These are phyloP conservation scores for Paxillus rubicundulus DNA, from an alignment of 768 basidiomycete species.

Conservation along the genomic window DNA sequence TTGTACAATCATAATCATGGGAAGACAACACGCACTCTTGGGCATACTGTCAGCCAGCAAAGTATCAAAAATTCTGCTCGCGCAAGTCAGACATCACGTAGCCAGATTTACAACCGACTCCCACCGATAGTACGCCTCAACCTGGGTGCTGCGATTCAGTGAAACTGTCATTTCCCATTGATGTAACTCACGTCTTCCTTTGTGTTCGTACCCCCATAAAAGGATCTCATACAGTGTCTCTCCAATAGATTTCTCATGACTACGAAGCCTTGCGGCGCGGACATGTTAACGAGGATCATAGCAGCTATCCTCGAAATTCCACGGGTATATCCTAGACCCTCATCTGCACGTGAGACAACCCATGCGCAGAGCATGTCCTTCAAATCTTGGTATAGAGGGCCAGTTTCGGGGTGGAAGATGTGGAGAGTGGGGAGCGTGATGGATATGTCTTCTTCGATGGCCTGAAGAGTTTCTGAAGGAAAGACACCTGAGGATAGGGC, in stretches of 20 bases:
- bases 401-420: constrained; percentile 72
- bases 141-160: constrained; percentile 44
- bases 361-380: constrained; percentile 85
- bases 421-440: constrained; percentile 74
- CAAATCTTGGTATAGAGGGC: constrained; percentile 79
- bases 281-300: constrained; percentile 84
- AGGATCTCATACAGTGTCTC: constrained; percentile 80
- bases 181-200: constrained; percentile 72
- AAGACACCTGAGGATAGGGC: constrained; percentile 65
- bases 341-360: constrained; percentile 82
- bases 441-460: constrained; percentile 73
- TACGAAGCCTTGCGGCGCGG: constrained; percentile 69
- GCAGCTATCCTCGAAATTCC: constrained; percentile 77
- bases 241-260: constrained; percentile 85
- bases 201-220: constrained; percentile 68
- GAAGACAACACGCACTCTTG: constrained; percentile 56
- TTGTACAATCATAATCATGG: not conserved
- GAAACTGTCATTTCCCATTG: constrained; percentile 16
- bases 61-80: constrained; percentile 82
- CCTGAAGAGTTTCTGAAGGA: constrained; percentile 55
- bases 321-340: constrained; percentile 70
- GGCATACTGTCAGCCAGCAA: constrained; percentile 91
- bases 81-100: constrained; percentile 12
- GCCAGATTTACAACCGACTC: not conserved
- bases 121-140: constrained; percentile 89